phyloP scores from a whole-genome alignment of 1,139 yeast genomes.

The Keqinozyma sinolaborantium region DNA sequence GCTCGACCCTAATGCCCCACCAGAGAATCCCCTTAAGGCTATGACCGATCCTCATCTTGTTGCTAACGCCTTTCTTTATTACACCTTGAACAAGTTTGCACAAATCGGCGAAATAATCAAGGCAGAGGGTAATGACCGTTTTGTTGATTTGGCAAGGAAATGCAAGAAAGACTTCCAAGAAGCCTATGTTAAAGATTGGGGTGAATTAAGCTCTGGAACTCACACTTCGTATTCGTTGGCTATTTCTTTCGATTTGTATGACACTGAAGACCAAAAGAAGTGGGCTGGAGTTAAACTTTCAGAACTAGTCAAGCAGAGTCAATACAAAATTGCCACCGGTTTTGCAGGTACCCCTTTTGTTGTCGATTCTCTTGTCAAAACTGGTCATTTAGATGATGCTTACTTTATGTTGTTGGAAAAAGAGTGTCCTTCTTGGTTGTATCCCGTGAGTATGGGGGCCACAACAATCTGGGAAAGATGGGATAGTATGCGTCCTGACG shows the following conservation, averaged over 20 bases:
- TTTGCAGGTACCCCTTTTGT: slow-evolving; percentile 18
- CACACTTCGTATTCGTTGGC: slow-evolving; percentile 14
- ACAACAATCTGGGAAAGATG: slow-evolving; percentile 19
- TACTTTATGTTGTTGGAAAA: slow-evolving; percentile 14
- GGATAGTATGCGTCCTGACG: slow-evolving; percentile 19
- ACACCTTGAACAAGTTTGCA: slow-evolving; percentile 7
- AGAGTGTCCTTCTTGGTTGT: slow-evolving; percentile 17
- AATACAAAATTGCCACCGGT: slow-evolving; percentile 15
- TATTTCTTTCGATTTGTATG: slow-evolving; percentile 10
- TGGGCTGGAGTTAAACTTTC: slow-evolving; percentile 12
- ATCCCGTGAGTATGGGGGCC: slow-evolving; percentile 19
- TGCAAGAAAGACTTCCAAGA: slow-evolving; percentile 8
- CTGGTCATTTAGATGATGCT: slow-evolving; percentile 15
- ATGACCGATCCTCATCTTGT: slow-evolving; percentile 15
- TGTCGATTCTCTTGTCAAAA: slow-evolving; percentile 12
- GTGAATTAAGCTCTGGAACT: slow-evolving; percentile 13
- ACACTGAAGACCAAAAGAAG: slow-evolving; percentile 7
- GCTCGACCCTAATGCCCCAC: slow-evolving; percentile 19
- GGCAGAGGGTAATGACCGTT: slow-evolving; percentile 1
- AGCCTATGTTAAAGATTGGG: slow-evolving; percentile 12
- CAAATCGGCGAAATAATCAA: slow-evolving; percentile 7
- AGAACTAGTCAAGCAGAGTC: no score
- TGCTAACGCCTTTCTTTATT: slow-evolving; percentile 14
- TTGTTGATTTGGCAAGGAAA: slow-evolving; percentile 1
- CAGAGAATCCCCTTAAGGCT: slow-evolving; percentile 14